Percentiles rank a stretch among this genome's conserved stretches.
phyloP scores from a whole-genome alignment of 176 grass and related monocot genomes.

The Raddia guianensis region DNA sequence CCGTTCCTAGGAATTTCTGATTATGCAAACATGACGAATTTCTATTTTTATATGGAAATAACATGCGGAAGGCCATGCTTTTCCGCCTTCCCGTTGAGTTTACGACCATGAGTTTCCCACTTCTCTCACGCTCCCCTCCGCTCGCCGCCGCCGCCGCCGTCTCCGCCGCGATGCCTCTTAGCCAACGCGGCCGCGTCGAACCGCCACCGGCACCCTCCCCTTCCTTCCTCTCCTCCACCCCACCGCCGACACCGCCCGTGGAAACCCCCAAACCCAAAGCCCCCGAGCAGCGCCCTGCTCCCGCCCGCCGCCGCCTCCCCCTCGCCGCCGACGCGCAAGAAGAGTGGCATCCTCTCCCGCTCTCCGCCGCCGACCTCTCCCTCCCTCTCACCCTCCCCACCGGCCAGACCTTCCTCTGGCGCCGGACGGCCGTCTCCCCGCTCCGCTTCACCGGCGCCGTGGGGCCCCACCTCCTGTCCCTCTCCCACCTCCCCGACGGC shows the following conservation, averaged over 20 bases:
- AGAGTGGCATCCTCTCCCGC: constrained; percentile 66
- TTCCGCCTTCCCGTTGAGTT: background rate
- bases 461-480: constrained; percentile 76
- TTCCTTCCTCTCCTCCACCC: constrained; percentile 12
- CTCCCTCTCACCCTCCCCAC: constrained; percentile 75
- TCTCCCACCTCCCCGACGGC: constrained; percentile 59
- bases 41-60: too few relatives aligned
- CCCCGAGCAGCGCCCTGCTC: background rate
- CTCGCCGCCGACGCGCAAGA: constrained; percentile 17
- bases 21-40: too few relatives aligned
- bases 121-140: constrained; percentile 31
- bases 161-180: constrained; percentile 43
- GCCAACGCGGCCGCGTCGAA: constrained; percentile 18
- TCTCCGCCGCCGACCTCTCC: constrained; percentile 66
- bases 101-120: constrained; percentile 32
- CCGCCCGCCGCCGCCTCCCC: constrained; percentile 55
- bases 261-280: constrained; percentile 35
- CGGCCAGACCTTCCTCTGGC: constrained; percentile 92
- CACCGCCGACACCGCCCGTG: background rate
- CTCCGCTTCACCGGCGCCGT: constrained; percentile 79
- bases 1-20: too few relatives aligned
- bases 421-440: constrained; percentile 54
- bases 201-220: constrained; percentile 10
- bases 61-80: too few relatives aligned
- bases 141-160: constrained; percentile 21